These are phyloP conservation scores for Quercus agrifolia DNA, from an alignment of 306 rosid genomes.

Conservation along the genomic window DNA sequence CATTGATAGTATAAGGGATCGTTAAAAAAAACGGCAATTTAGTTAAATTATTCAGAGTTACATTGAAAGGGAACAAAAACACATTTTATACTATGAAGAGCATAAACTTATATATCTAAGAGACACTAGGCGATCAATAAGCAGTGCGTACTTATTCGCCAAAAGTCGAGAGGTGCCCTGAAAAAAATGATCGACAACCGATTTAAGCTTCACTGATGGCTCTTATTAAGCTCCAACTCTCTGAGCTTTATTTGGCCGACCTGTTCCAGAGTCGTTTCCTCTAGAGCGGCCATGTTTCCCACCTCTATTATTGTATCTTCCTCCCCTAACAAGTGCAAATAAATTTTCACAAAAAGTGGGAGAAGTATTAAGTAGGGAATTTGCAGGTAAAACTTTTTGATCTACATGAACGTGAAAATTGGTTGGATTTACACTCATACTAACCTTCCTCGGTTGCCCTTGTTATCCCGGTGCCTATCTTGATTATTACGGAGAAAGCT, in stretches of 20 bases:
- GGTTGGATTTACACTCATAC: neutral
- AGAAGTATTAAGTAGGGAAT: neutral
- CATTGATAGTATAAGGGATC: neutral
- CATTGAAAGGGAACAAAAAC: neutral
- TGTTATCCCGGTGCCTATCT: slow-evolving; percentile 45
- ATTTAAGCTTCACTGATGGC: neutral
- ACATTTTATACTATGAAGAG: neutral
- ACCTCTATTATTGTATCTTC: slow-evolving; percentile 56
- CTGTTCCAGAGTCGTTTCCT: slow-evolving; percentile 33
- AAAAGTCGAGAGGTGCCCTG: neutral
- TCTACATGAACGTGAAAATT: neutral
- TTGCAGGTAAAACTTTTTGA: neutral
- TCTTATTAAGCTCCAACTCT: slow-evolving; percentile 39
- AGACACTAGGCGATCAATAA: neutral
- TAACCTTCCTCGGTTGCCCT: slow-evolving; percentile 71
- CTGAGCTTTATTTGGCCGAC: slow-evolving; percentile 61
- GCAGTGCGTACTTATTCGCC: neutral
- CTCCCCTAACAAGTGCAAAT: slow-evolving; percentile 56
- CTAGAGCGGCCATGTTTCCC: slow-evolving; percentile 65
- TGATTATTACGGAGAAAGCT: slow-evolving; percentile 58
- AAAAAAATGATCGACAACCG: slow-evolving; percentile 15
- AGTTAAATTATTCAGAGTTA: slow-evolving; percentile 3
- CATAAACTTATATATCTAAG: neutral
- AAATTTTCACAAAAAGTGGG: neutral
- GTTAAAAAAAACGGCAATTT: neutral